Evolutionary conservation across 495 filamentous ascomycete species (phyloP), one percentile per base, ranked within the genome.

Genomic region (Penicillium canariense): DNA sequence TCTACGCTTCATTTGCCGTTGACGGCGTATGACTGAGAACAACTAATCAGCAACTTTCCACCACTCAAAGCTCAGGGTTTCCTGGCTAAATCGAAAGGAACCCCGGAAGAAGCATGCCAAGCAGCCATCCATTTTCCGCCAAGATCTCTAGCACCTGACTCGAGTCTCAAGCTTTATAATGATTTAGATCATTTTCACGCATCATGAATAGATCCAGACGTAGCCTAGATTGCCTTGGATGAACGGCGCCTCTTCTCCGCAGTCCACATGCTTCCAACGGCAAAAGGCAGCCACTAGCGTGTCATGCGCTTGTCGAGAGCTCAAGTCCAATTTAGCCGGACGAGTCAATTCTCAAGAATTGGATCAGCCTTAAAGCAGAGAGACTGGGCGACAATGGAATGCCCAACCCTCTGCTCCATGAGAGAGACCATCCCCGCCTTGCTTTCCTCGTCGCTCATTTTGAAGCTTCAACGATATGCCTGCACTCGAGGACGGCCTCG

Each of bases 401-500:
- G 18, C 7, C 23, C 20, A 43, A 43, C 3, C 12, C 18, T 23
- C 39, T 26, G 39, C 39, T 43, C 14, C 39, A 26, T 43, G 39
- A 26, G 14, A 43, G 23, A n/a, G 39, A 43, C n/a, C 34, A 36
- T n/a, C 14, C 34, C 34, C 34, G n/a, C n/a, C 34, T 36, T 36
- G 3, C 34, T 36, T 15, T 36, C 34, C 4, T 36, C n/a, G 34
- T 36, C 34, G 34, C n/a, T 36, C 39, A 23, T 43, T 43, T 23
- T 43, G 18, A 26, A 43, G 39, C 39, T 43, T 22, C 20, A 43
- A 26, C 43, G 9, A 47, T 47, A 42, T 42, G 43, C 27, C 27
- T 47, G 25, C 12, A 9, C 2, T 8, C 20, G 48, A 86, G 55
- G 77, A 80, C 56, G 84, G 84, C 14, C 62, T 80, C 14, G 68